A percentile compares a stretch with the other conserved stretches of the same genome.
Evolutionary conservation across 805 yeast species (phyloP).

Genomic region (Candida argentea): DNA sequence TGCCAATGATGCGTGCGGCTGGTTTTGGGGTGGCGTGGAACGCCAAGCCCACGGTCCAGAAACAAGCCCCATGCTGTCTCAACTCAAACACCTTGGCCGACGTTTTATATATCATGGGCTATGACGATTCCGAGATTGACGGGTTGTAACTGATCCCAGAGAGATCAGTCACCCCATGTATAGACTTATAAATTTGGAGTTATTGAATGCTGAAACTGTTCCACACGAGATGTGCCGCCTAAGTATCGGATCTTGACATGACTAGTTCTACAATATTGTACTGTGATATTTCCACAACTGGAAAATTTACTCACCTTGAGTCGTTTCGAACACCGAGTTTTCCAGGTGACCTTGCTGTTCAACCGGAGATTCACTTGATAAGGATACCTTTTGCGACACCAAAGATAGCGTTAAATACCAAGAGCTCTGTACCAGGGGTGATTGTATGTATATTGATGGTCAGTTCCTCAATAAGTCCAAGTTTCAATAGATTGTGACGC

Average conservation of each 20-base stretch:
- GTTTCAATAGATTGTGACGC: conserved; percentile 51
- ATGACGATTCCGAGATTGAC: conserved; percentile 43
- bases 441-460: conserved; percentile 38
- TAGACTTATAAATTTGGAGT: neutral
- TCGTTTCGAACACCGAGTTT: too few relatives aligned
- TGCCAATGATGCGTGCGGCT: conserved; percentile 83
- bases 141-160: conserved; percentile 12
- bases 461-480: conserved; percentile 45
- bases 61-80: conserved; percentile 69
- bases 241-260: too few relatives aligned
- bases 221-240: too few relatives aligned
- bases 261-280: too few relatives aligned
- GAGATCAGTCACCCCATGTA: neutral
- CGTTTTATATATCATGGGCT: conserved; percentile 74
- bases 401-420: conserved; percentile 73
- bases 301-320: too few relatives aligned
- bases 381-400: conserved; percentile 73
- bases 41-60: conserved; percentile 90
- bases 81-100: conserved; percentile 69
- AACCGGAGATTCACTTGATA: too few relatives aligned
- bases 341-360: too few relatives aligned
- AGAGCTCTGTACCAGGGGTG: conserved; percentile 52
- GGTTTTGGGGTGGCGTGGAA: conserved; percentile 97
- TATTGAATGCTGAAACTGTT: too few relatives aligned
- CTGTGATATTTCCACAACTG: too few relatives aligned